Base-by-base conservation (phyloP, 2,329 filamentous ascomycete genomes). In the Neonectria neomacrospora region DNA sequence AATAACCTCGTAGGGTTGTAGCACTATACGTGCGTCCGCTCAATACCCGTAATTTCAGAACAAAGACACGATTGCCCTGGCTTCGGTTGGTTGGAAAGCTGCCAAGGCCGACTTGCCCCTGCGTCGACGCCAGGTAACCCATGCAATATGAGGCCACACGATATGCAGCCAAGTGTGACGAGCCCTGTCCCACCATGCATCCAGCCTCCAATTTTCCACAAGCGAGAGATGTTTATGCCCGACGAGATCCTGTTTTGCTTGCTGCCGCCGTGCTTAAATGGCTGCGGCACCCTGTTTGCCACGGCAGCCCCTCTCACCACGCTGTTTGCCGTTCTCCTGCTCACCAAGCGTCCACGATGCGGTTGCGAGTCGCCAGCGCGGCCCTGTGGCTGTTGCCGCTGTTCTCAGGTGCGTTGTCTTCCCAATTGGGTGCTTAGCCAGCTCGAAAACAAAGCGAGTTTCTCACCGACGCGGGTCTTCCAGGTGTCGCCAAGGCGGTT, bases 351-450 rank as follows among this genome's bases (percentile, higher is more conserved):
- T 44, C 48, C 42, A 37, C 26, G 50, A 48, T 54, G 58, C 32
- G 39, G 53, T 34, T 55, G 44, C 53, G 34, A 55, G 44, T 34
- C 51, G 18, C 41, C 10, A 30, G 32, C 32, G 44, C 34, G 18
- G 50, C 58, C 51, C 42, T 54, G 42, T 54, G 52, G 58, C 51
- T 61, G 12, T 37, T 50, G 26, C 42, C 51, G 22, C 22, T 61
- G 12, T 54, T 60, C 51, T 28, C 50, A 39, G 58, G 58, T 50
- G 30, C 16, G 44, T 61, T 44, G 22, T 23, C 23, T 11, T 56
- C 6, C 41, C 5, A 20, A 26, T 42, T n/a, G n/a, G 34, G 34
- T 14, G 16, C 12, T 34, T 5, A 34, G n/a, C 7, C 12, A 14
- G 10, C 28, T 18, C 14, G 44, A 26, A 16, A 11, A 26, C n/a